Evolutionary conservation across 768 basidiomycete genomes (phyloP), one percentile per base, ranked within the genome.

Genomic region (Phylloporus rhodoxanthus): DNA sequence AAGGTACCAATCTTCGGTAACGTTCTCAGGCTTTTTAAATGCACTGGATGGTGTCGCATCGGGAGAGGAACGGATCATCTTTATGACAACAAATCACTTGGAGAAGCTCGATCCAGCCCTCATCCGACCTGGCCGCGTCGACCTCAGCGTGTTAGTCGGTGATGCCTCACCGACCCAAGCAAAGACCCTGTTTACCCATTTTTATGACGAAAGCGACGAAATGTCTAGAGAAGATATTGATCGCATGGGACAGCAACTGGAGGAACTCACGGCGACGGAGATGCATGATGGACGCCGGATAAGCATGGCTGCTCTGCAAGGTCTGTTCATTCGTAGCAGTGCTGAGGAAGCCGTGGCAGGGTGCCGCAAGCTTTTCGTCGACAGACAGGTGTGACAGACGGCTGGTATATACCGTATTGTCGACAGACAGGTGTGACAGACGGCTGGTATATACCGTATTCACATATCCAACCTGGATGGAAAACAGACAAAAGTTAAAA

Each of bases 71-170:
- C 84, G 96, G n/a, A 85, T 99, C 63, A 81, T 99, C 30, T 99
- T 99, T 71, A 89, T 99, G 85, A 99, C 96, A 0, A 98, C 96
- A n/a, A 99, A 99, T 67, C 96, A 98, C 59, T 65, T 89, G 47
- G 82, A 88, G 52, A 78, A 76, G 54, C 80, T 99, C 30, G 96
- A 99, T 68, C 86, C 91, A 6, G 96, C 95, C 0, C 80, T 99
- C 40, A 91, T 98, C 62, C 84, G 96, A 44, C 95, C 96, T 1
- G 96, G 96, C 15, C 81, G 96, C 9, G 94, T 99, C 37, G 96
- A 99, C 66, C 67, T 97, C 40, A 76, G 81, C 23, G 80, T 89
- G 56, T 69, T 87, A 32, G 78, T 99, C 43, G 92, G 86, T 66
- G 90, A 99, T 58, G 91, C 96, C 5, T 84, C 79, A 21, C 81